Conservation (phyloP, 2,329 filamentous ascomycete genomes). For the Colletotrichum endophyticum region DNA sequence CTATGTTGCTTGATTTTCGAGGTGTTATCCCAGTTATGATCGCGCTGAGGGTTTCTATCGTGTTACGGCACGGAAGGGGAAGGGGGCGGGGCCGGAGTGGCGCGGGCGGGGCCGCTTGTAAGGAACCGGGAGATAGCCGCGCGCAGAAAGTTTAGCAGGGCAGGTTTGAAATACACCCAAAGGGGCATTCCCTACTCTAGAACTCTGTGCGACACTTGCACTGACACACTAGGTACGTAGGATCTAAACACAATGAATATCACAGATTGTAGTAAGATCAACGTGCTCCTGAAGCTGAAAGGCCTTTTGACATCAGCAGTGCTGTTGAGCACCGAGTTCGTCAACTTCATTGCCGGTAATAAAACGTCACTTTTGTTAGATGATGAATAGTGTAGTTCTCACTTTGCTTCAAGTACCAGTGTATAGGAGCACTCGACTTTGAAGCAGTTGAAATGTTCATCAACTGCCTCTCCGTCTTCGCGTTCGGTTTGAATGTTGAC, state of each 20-base stretch:
- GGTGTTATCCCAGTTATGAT: background rate
- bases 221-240: background rate
- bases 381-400: background rate
- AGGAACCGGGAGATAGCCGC: background rate
- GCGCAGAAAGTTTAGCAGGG: background rate
- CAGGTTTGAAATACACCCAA: background rate
- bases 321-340: background rate
- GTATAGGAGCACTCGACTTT: rapidly evolving
- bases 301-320: background rate
- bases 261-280: background rate
- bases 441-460: background rate
- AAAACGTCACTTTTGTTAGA: too few relatives aligned
- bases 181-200: background rate
- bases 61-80: background rate
- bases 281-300: rapidly evolving
- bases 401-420: rapidly evolving
- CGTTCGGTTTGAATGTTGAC: background rate
- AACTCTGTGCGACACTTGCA: background rate
- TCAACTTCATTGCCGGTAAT: background rate
- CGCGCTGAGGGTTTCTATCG: background rate
- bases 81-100: background rate
- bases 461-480: background rate
- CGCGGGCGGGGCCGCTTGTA: background rate
- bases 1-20: background rate
- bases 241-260: background rate